These are phyloP conservation scores for Vaccinium vitisidaea DNA, from an alignment of 148 eudicot genomes.

Conservation along the genomic window DNA sequence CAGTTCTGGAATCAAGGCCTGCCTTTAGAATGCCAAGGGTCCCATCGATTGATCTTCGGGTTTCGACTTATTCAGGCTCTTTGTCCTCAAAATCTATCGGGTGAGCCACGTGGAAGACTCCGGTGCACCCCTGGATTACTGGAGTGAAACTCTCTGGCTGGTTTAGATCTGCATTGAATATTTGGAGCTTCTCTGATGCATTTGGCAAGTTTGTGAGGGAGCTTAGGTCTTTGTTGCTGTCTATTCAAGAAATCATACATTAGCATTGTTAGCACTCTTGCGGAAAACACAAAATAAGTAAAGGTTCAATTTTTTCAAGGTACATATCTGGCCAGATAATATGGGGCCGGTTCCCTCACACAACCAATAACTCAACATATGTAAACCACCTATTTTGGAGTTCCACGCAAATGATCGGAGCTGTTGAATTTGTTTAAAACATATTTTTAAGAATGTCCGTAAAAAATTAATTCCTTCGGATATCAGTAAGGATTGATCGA, in stretches of 20 bases:
- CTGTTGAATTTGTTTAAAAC: no score
- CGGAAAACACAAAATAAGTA: not conserved
- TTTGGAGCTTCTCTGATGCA: slow-evolving; percentile 37
- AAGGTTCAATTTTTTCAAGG: not conserved
- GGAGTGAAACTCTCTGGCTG: slow-evolving; percentile 32
- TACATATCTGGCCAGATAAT: no score
- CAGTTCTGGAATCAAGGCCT: slow-evolving; percentile 37
- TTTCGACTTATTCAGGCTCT: slow-evolving; percentile 35
- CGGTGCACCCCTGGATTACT: slow-evolving; percentile 43
- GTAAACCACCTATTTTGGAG: no score
- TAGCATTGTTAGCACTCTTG: not conserved
- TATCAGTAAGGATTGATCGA: no score
- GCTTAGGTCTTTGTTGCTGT: slow-evolving; percentile 37
- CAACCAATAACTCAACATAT: no score
- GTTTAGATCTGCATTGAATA: slow-evolving; percentile 42
- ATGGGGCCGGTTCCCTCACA: no score
- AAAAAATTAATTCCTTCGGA: no score
- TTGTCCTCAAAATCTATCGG: slow-evolving; percentile 30
- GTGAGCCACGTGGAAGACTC: slow-evolving; percentile 55
- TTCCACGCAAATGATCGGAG: no score
- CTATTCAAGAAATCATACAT: slow-evolving; percentile 17
- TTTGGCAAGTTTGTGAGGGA: slow-evolving; percentile 43
- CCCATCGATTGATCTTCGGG: slow-evolving; percentile 30
- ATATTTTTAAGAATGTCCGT: no score
- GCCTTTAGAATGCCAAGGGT: slow-evolving; percentile 32